These are phyloP conservation scores for Xylaria multiplex DNA, from an alignment of 2,329 filamentous ascomycete species.

Conservation along the genomic window DNA sequence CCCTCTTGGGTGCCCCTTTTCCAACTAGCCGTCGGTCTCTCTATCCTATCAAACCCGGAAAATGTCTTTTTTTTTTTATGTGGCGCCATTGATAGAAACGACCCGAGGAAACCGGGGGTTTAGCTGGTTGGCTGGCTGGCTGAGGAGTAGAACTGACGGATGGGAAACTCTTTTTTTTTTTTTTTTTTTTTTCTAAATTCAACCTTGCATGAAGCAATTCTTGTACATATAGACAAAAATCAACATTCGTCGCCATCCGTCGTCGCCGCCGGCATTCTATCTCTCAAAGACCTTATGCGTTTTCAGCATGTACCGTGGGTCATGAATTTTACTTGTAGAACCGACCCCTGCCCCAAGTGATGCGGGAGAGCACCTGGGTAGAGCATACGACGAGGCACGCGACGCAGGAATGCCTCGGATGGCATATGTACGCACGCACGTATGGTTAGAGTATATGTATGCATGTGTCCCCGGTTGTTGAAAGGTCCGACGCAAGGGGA, in stretches of 20 bases:
- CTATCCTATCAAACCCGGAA: neutral
- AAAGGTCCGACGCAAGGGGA: neutral
- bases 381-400: neutral
- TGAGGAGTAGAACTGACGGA: neutral
- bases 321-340: too few species aligned
- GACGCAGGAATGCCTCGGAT: too few species aligned
- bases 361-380: neutral
- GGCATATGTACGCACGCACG: neutral
- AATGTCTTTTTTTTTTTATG: neutral
- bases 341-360: neutral
- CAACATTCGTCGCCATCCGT: neutral
- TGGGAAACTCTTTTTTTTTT: neutral
- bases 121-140: neutral
- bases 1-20: neutral
- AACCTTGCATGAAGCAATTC: constrained; percentile 8
- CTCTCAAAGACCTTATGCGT: neutral
- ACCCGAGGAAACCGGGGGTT: neutral
- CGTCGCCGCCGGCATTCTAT: neutral
- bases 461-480: neutral
- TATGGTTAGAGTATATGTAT: neutral
- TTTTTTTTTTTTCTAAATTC: neutral
- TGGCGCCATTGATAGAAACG: constrained; percentile 15
- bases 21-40: neutral
- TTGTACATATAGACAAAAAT: constrained; percentile 29
- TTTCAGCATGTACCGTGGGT: neutral